phyloP scores from a whole-genome alignment of 2,329 filamentous ascomycete genomes.

The Phaeomoniella chlamydospora region DNA sequence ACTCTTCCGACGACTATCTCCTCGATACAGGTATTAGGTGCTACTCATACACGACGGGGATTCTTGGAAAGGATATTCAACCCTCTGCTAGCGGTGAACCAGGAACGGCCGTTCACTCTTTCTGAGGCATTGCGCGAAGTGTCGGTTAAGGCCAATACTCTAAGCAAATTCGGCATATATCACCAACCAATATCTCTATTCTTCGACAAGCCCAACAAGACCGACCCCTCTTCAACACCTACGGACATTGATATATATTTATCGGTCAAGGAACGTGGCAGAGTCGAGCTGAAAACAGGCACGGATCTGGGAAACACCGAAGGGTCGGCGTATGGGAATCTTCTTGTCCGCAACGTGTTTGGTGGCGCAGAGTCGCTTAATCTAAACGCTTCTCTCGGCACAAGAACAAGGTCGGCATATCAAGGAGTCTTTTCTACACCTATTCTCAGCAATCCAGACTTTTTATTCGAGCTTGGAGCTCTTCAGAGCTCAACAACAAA shows the following conservation, averaged over 20 bases:
- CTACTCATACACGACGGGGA: constrained; percentile 62
- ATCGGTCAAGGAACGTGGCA: constrained; percentile 62
- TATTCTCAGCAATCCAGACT: constrained; percentile 68
- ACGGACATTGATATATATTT: constrained; percentile 74
- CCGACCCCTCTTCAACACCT: constrained; percentile 53
- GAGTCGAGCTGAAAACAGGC: constrained; percentile 80
- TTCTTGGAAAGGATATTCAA: constrained; percentile 74
- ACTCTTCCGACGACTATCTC: constrained; percentile 79
- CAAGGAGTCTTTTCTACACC: constrained; percentile 75
- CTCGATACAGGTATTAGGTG: constrained; percentile 70
- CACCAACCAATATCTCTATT: constrained; percentile 61
- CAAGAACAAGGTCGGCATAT: constrained; percentile 81
- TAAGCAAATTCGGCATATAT: constrained; percentile 60
- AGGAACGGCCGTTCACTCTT: constrained; percentile 58
- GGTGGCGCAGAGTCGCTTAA: constrained; percentile 85
- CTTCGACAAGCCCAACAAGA: constrained; percentile 59
- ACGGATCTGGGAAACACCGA: constrained; percentile 90
- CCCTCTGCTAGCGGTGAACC: constrained; percentile 58
- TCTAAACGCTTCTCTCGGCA: constrained; percentile 76
- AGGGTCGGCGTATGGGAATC: constrained; percentile 80
- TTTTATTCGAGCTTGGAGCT: constrained; percentile 64
- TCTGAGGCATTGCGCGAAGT: constrained; percentile 64
- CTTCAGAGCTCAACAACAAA: constrained; percentile 77
- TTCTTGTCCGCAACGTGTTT: constrained; percentile 80
- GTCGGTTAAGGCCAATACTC: constrained; percentile 54